Evolutionary conservation across 257 asterid genomes (phyloP).

Genomic region (Osmanthus fragrans): DNA sequence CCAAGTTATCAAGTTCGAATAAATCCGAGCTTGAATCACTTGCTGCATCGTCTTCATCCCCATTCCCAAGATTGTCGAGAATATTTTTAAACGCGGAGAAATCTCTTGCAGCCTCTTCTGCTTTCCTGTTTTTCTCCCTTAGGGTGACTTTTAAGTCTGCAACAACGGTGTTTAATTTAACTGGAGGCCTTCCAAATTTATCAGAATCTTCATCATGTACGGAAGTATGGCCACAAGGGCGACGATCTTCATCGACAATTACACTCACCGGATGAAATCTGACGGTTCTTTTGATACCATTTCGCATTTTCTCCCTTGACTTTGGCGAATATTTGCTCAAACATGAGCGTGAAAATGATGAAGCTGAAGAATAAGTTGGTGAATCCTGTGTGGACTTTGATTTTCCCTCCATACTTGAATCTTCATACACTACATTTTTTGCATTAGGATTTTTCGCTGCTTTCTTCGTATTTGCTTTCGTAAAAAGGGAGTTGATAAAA

Average conservation of each 20-base stretch:
- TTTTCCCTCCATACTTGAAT: conserved; percentile 14
- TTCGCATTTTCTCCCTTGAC: conserved; percentile 43
- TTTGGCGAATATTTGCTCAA: conserved; percentile 54
- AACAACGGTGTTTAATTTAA: conserved; percentile 19
- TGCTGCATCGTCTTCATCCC: conserved; percentile 31
- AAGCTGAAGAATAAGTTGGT: conserved; percentile 55
- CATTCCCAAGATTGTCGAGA: background rate
- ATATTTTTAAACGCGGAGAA: conserved; percentile 18
- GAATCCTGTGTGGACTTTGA: conserved; percentile 13
- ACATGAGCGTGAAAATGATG: conserved; percentile 71
- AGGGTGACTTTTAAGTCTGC: conserved; percentile 11
- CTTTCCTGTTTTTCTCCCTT: conserved; percentile 27
- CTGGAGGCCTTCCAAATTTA: conserved; percentile 26
- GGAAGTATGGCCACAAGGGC: conserved; percentile 52
- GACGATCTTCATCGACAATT: conserved; percentile 58
- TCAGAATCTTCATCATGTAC: conserved; percentile 27
- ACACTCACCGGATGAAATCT: conserved; percentile 62
- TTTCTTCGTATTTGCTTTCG: conserved; percentile 41
- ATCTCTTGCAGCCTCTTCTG: conserved; percentile 24
- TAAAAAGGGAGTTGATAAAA: conserved; percentile 60
- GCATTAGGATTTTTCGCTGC: conserved; percentile 21
- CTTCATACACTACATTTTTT: background rate
- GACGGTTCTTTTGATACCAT: conserved; percentile 54
- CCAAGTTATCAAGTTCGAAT: conserved; percentile 74
- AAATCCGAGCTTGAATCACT: conserved; percentile 87